Conservation (phyloP, 1,139 yeast species). For the Diutina scorzettiae region DNA sequence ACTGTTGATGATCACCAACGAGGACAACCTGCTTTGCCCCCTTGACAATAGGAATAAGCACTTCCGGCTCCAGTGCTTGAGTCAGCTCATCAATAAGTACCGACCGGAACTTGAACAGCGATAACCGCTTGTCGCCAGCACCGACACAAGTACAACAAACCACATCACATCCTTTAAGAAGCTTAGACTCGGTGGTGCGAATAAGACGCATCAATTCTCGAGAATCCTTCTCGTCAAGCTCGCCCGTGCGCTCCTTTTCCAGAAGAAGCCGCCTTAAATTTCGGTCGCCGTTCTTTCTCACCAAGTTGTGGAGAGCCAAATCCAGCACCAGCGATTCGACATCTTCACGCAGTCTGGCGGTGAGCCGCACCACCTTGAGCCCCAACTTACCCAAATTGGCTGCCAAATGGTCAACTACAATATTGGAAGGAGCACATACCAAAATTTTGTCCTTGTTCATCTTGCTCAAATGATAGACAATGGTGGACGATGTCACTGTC, state of each 20-base stretch:
- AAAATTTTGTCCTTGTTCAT: constrained; percentile 37
- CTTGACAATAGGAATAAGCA: constrained; percentile 75
- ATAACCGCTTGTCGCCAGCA: constrained; percentile 66
- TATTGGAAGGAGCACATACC: constrained; percentile 93
- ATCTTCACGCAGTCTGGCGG: constrained; percentile 73
- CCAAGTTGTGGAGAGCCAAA: constrained; percentile 41
- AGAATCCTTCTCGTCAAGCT: not conserved
- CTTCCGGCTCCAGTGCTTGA: constrained; percentile 89
- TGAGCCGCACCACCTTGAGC: constrained; percentile 61
- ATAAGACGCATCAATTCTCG: constrained; percentile 6
- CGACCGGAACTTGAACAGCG: constrained; percentile 46
- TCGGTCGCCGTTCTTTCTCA: constrained; percentile 35
- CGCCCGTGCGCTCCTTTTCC: constrained; percentile 21
- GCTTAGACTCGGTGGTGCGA: constrained; percentile 33
- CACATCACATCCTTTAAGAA: constrained; percentile 57
- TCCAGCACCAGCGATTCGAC: constrained; percentile 51
- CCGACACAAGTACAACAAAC: constrained; percentile 90
- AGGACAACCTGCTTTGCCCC: constrained; percentile 84
- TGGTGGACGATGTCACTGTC: constrained; percentile 87
- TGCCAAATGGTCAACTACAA: constrained; percentile 89
- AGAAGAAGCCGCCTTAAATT: constrained; percentile 48
- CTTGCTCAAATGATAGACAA: constrained; percentile 63
- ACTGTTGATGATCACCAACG: constrained; percentile 92
- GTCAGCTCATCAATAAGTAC: constrained; percentile 89
- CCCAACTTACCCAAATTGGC: constrained; percentile 57